These are phyloP conservation scores for Mycena maculata DNA, from an alignment of 768 basidiomycete species.

Conservation along the genomic window DNA sequence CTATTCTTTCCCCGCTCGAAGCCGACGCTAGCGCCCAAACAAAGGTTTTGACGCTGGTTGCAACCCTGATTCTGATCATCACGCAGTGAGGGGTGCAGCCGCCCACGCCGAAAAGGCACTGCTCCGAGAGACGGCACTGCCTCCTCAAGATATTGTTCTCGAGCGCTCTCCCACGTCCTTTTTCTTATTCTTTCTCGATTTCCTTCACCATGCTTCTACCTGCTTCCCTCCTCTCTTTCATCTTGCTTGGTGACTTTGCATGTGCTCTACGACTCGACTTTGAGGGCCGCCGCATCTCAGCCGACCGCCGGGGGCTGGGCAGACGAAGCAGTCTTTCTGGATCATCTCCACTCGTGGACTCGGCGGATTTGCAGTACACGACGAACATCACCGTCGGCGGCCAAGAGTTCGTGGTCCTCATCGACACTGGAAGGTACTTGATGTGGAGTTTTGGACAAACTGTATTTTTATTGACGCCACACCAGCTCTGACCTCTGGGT, in stretches of 20 bases:
- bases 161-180: conserved; percentile 31
- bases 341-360: conserved; percentile 66
- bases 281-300: conserved; percentile 53
- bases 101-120: too few species aligned
- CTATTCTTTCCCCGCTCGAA: too few species aligned
- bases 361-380: conserved; percentile 79
- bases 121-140: too few species aligned
- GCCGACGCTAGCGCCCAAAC: too few species aligned
- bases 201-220: conserved; percentile 38
- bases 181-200: conserved; percentile 38
- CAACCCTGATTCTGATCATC: conserved; percentile 16
- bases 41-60: background rate
- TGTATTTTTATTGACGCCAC: conserved; percentile 12
- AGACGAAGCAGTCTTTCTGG: conserved; percentile 35
- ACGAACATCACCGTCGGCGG: conserved; percentile 78
- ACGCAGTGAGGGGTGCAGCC: background rate
- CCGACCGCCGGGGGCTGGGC: conserved; percentile 48
- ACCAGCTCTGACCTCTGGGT: conserved; percentile 84
- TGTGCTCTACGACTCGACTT: conserved; percentile 43
- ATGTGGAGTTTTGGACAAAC: background rate
- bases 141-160: conserved; percentile 36
- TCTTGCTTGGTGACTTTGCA: conserved; percentile 54
- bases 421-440: conserved; percentile 82
- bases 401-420: conserved; percentile 64
- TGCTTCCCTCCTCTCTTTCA: conserved; percentile 58